Conservation (phyloP, 1,284 basidiomycete genomes). For the Schizopora paradoxa region DNA sequence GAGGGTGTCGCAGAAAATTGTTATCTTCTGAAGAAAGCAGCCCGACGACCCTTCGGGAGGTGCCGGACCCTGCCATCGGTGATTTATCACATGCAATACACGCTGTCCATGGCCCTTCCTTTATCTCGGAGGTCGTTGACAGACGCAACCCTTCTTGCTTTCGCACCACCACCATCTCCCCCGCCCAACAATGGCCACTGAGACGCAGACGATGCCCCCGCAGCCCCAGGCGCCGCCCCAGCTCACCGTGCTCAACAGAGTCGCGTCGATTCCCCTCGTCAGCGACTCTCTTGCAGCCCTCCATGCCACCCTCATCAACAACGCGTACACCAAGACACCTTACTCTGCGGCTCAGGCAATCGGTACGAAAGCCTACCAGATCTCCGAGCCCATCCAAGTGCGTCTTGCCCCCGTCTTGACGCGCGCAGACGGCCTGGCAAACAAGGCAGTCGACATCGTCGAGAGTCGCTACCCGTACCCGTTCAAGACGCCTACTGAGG, state of each 20-base stretch:
- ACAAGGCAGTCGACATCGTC: slow-evolving; percentile 70
- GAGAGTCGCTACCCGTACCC: slow-evolving; percentile 68
- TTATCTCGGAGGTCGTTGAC: too few species aligned
- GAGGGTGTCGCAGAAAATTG: too few species aligned
- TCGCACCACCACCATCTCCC: slow-evolving; percentile 5
- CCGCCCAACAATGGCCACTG: slow-evolving; percentile 35
- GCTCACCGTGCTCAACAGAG: slow-evolving; percentile 54
- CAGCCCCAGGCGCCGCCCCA: slow-evolving; percentile 36
- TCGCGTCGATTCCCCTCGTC: slow-evolving; percentile 66
- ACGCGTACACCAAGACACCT: slow-evolving; percentile 55
- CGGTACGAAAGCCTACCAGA: slow-evolving; percentile 52
- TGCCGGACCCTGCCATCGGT: too few species aligned
- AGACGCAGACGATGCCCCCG: slow-evolving; percentile 31
- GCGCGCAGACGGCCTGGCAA: slow-evolving; percentile 58
- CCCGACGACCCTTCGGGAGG: too few species aligned
- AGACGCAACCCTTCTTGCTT: background rate
- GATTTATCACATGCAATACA: too few species aligned
- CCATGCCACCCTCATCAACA: slow-evolving; percentile 51
- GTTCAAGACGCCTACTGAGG: slow-evolving; percentile 66
- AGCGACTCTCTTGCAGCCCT: slow-evolving; percentile 55
- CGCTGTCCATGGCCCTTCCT: too few species aligned
- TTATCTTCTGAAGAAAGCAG: too few species aligned
- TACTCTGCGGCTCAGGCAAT: slow-evolving; percentile 59
- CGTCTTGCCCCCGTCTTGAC: slow-evolving; percentile 59
- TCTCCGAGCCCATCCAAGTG: slow-evolving; percentile 58